A percentile compares a stretch with the other conserved stretches of the same genome.
These are phyloP conservation scores for Bassia scoparia DNA, from an alignment of 148 eudicot species.

Conservation along the genomic window DNA sequence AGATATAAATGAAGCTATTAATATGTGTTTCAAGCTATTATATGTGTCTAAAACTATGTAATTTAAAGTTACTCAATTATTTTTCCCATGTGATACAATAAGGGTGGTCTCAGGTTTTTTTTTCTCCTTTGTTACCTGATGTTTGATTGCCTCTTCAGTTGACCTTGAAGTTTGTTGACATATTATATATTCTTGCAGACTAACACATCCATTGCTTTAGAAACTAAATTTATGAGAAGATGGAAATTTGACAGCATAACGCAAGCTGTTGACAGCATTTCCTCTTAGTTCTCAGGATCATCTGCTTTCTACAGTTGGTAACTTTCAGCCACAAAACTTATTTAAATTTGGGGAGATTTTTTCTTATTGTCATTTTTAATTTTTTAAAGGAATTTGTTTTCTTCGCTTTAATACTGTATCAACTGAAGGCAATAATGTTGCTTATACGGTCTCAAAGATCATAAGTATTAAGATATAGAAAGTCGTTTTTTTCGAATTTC, in stretches of 20 bases:
- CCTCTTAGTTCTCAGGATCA: constrained; percentile 85
- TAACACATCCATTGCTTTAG: constrained; percentile 83
- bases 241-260: constrained; percentile 91
- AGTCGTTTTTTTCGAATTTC: too few relatives aligned
- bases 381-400: too few relatives aligned
- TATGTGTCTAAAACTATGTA: too few relatives aligned
- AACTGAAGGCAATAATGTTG: too few relatives aligned
- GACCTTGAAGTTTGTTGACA: constrained; percentile 11
- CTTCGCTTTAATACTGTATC: too few relatives aligned
- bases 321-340: constrained; percentile 11
- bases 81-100: too few relatives aligned
- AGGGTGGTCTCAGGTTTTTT: constrained; percentile 73
- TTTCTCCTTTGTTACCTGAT: constrained; percentile 4
- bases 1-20: too few relatives aligned
- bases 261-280: constrained; percentile 61
- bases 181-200: constrained; percentile 51
- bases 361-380: neutral
- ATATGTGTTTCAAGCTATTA: too few relatives aligned
- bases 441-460: too few relatives aligned
- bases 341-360: neutral
- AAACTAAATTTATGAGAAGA: constrained; percentile 78
- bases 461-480: too few relatives aligned
- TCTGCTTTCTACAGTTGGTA: constrained; percentile 72
- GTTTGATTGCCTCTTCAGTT: neutral
- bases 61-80: too few relatives aligned